These are phyloP conservation scores for Stylosanthes scabra DNA, from an alignment of 331 rosid species.

Conservation along the genomic window DNA sequence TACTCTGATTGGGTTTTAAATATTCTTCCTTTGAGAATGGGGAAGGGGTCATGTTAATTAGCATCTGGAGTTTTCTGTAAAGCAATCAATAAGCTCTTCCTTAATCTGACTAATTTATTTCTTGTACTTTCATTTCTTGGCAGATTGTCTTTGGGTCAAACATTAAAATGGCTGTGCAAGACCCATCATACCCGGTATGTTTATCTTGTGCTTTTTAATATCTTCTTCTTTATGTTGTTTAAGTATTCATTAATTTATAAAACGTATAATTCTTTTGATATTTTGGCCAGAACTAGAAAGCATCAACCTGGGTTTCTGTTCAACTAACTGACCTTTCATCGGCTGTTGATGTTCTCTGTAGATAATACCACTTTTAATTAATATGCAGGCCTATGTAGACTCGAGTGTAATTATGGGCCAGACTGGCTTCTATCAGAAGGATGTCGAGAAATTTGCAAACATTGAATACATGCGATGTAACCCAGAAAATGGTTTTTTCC, in stretches of 20 bases:
- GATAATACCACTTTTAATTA: constrained; percentile 14
- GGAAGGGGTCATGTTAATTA: background rate
- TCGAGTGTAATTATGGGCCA: constrained; percentile 93
- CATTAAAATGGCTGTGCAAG: constrained; percentile 94
- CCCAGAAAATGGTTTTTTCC: constrained; percentile 94
- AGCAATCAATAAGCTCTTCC: background rate
- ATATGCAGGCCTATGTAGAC: constrained; percentile 88
- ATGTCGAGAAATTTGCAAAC: constrained; percentile 57
- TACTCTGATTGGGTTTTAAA: constrained; percentile 4
- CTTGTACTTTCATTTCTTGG: constrained; percentile 33
- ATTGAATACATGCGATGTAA: constrained; percentile 81
- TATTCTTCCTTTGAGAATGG: constrained; percentile 2
- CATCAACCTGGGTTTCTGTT: constrained; percentile 15
- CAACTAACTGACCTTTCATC: background rate
- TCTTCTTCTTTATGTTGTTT: constrained; percentile 8
- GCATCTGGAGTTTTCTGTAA: constrained; percentile 10
- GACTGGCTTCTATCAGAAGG: constrained; percentile 77
- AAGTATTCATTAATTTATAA: constrained; percentile 18
- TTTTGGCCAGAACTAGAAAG: background rate
- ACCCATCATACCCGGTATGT: constrained; percentile 94
- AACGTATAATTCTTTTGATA: background rate
- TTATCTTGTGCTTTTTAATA: constrained; percentile 22
- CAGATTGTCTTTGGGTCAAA: constrained; percentile 91
- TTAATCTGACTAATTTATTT: constrained; percentile 13
- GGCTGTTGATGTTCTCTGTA: too few species aligned